Evolutionary conservation across 345 rosid genomes (phyloP), one percentile per base, ranked within the genome.

Genomic region (Arabis alpina): DNA sequence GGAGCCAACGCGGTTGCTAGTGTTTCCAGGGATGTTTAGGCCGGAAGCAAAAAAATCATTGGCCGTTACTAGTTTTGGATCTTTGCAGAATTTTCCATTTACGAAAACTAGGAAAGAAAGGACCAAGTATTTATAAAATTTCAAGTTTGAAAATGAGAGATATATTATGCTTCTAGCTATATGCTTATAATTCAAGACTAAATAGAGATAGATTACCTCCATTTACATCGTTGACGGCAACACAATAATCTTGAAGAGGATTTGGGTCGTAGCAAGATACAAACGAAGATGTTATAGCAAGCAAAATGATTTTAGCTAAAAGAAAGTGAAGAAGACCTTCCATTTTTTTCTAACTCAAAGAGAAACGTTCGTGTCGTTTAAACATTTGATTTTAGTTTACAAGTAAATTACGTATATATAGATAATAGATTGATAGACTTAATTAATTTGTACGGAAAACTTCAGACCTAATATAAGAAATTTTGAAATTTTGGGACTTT

Each of bases 61-160:
- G 4, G 64, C 45, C 1, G 27, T 67, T 50, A 61, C 51, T 9
- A 61, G 54, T 60, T 53, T 61, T 7, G 81, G 79, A 41, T 66
- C 62, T 48, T 74, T 71, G 72, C 77, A 81, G 48, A 78, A 53
- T 27, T 23, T 52, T 16, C 81, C 81, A 32, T 81, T 77, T 23
- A 74, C 75, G 41, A 50, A 77, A 52, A 71, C 81, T 71, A 58
- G 58, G 43, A 13, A 3, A 8, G 23, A n/a, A 25, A 6, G 4
- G 8, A 40, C 23, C 27, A 50, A 30, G 34, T 30, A 30, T 6
- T 30, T 30, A 14, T 2, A 28, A 14, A 32, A 3, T 7, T 61
- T 24, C 1, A 36, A 10, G 40, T 36, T 36, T 36, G 40, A 36
- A 36, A 36, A 7, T 30, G 34, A 30, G 8, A 36, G 10, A 36